Conservation (phyloP, 805 yeast genomes). For the Metschnikowia baotianmanensis region DNA sequence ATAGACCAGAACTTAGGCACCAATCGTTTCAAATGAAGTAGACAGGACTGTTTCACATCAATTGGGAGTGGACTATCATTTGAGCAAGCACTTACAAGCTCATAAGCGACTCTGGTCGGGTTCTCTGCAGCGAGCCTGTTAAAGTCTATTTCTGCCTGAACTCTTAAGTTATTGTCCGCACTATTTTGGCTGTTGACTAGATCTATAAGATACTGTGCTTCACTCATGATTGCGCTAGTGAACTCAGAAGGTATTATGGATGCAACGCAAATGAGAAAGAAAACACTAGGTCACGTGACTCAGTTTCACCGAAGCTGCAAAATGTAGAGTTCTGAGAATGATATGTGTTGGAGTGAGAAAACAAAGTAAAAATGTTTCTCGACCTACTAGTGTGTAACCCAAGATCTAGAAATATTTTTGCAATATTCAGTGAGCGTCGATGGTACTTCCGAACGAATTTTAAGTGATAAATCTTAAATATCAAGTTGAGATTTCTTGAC, state of each 20-base stretch:
- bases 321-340: too few relatives aligned
- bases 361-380: too few relatives aligned
- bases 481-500: too few relatives aligned
- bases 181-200: constrained; percentile 31
- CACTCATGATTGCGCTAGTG: constrained; percentile 1
- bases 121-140: constrained; percentile 40
- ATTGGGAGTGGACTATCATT: constrained; percentile 24
- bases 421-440: too few relatives aligned
- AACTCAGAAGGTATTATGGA: not conserved
- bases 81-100: constrained; percentile 44
- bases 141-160: constrained; percentile 51
- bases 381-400: too few relatives aligned
- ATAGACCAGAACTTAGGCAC: constrained; percentile 81
- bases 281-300: too few relatives aligned
- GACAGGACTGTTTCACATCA: constrained; percentile 55
- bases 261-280: too few relatives aligned
- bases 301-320: too few relatives aligned
- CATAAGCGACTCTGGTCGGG: constrained; percentile 47
- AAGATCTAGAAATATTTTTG: too few relatives aligned
- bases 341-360: too few relatives aligned
- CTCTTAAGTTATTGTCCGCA: constrained; percentile 52
- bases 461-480: too few relatives aligned
- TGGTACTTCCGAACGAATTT: too few relatives aligned
- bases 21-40: constrained; percentile 63
- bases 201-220: not conserved